Evolutionary conservation across 2,329 filamentous ascomycete species (phyloP), one percentile per base, ranked within the genome.

Genomic region (Alternaria novae-zelandiae): DNA sequence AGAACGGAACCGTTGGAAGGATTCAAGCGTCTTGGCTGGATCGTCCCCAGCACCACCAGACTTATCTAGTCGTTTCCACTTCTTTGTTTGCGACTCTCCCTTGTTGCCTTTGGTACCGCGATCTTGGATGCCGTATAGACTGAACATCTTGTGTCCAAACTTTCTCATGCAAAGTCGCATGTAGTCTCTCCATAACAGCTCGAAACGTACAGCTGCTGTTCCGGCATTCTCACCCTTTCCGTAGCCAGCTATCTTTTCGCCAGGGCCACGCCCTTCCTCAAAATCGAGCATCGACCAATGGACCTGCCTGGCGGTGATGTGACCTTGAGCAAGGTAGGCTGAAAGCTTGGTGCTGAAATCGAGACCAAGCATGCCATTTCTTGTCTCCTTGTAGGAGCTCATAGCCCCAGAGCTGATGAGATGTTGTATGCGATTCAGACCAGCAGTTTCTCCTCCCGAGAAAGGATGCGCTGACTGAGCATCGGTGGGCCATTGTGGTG

Each of bases 291-390:
- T 83, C n/a, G 86, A 84, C 86, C 86, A 84, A 65, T 95, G 91
- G 4, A 95, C 81, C 73, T 93, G 90, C 1, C 92, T 87, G 1
- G 91, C 89, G 0, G 91, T 91, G 46, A 94, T 83, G 70, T 88
- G 91, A 4, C 92, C 92, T 12, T 92, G 85, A 0, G 91, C 86
- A 0, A 95, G 83, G 75, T 88, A 95, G 0, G 88, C 89, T 0
- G 91, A 93, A 0, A 95, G 82, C 64, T 94, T 94, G 4, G 91
- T 93, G 71, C 89, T 91, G 73, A 90, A 93, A 67, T 93, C 89
- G 2, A 83, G 74, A 2, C 91, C 91, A 0, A 94, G 76, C 1
- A 94, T 83, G 0, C 90, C 90, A 63, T 94, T 93, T 3, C 91
- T 86, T 0, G 90, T 91, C 17, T 87, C 84, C 72, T 92, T 90